Conservation (phyloP, 495 filamentous ascomycete genomes). For the Achaetomiella virescens region DNA sequence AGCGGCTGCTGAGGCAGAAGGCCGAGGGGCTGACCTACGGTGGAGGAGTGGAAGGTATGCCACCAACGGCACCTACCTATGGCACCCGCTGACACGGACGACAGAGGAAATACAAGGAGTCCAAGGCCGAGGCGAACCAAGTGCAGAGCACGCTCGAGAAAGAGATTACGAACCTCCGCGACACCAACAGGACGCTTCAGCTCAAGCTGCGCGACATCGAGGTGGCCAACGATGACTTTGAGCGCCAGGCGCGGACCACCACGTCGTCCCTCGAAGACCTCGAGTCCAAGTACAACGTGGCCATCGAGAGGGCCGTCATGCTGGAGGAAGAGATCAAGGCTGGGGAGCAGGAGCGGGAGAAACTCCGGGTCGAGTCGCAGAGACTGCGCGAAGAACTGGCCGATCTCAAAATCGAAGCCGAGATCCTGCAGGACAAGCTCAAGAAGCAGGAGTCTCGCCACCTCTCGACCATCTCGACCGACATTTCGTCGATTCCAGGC, state of each 20-base stretch:
- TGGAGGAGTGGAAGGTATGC: slow-evolving; percentile 96
- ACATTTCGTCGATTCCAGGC: slow-evolving; percentile 45
- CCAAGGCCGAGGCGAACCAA: slow-evolving; percentile 74
- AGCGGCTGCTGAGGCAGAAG: slow-evolving; percentile 78
- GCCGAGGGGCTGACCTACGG: slow-evolving; percentile 76
- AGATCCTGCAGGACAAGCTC: slow-evolving; percentile 90
- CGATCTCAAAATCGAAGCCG: slow-evolving; percentile 88
- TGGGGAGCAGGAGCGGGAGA: slow-evolving; percentile 86
- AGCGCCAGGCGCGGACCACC: slow-evolving; percentile 89
- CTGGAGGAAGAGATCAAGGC: slow-evolving; percentile 88
- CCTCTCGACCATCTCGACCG: slow-evolving; percentile 46
- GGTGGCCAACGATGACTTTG: slow-evolving; percentile 96
- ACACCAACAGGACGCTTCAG: slow-evolving; percentile 72
- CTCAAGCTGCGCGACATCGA: slow-evolving; percentile 87
- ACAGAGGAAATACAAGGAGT: slow-evolving; percentile 92
- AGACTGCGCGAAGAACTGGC: slow-evolving; percentile 82
- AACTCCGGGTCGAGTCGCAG: slow-evolving; percentile 80
- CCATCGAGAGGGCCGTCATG: slow-evolving; percentile 87
- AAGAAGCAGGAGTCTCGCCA: slow-evolving; percentile 53
- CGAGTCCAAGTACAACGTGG: slow-evolving; percentile 92
- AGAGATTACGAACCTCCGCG: slow-evolving; percentile 86
- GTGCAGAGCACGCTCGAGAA: slow-evolving; percentile 88
- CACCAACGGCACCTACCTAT: no score
- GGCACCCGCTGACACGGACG: slow-evolving; percentile 12
- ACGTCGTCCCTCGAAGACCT: slow-evolving; percentile 93